These are phyloP conservation scores for Spergularia bocconei DNA, from an alignment of 148 eudicot genomes.

Conservation along the genomic window DNA sequence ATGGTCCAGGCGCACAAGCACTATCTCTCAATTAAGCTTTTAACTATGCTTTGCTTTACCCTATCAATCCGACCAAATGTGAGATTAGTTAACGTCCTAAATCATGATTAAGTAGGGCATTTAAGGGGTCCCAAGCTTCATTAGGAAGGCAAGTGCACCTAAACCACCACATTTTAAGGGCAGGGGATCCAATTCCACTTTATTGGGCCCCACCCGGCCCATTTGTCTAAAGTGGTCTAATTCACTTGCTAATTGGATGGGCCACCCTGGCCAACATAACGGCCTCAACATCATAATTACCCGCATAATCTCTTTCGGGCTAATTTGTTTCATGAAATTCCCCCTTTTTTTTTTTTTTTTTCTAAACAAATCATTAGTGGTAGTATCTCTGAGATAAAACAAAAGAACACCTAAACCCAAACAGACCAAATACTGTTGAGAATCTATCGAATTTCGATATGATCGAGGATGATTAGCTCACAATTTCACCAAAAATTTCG, in stretches of 20 bases:
- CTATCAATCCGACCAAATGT: conserved; percentile 13
- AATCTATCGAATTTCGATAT: too few species aligned
- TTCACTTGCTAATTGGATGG: conserved; percentile 22
- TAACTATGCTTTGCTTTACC: conserved; percentile 25
- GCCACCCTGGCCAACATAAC: conserved; percentile 15
- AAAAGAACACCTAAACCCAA: too few species aligned
- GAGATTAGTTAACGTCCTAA: conserved; percentile 20
- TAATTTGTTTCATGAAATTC: neutral
- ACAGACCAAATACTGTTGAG: too few species aligned
- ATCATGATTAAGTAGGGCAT: conserved; percentile 24
- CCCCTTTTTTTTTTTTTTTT: too few species aligned
- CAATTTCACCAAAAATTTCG: too few species aligned
- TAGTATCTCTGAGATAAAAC: too few species aligned
- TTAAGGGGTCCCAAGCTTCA: conserved; percentile 25
- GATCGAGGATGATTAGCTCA: too few species aligned
- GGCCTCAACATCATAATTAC: conserved; percentile 23
- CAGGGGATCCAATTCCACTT: conserved; percentile 15
- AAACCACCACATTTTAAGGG: conserved; percentile 30
- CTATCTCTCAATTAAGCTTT: neutral
- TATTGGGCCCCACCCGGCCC: conserved; percentile 9
- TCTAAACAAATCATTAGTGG: too few species aligned
- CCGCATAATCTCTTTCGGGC: conserved; percentile 13
- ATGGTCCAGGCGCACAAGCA: conserved; percentile 2
- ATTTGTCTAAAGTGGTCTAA: conserved; percentile 24
- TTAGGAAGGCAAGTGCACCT: conserved; percentile 29